Evolutionary conservation across 371 early-diverging fungal genomes (phyloP).

Genomic region (Zancudomyces culisetae): DNA sequence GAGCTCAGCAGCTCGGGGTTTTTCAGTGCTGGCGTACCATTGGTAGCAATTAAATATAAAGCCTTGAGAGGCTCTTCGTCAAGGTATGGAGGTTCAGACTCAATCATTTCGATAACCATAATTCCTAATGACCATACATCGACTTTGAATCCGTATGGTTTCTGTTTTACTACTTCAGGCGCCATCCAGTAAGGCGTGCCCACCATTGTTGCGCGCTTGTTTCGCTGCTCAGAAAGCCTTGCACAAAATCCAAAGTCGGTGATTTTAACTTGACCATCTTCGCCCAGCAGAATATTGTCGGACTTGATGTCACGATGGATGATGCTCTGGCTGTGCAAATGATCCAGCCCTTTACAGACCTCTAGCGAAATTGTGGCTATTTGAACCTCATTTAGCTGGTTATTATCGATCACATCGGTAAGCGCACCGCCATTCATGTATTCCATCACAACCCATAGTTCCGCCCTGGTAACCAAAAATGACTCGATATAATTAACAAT

Average conservation of each 20-base stretch:
- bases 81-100: conserved; percentile 92
- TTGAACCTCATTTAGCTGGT: conserved; percentile 72
- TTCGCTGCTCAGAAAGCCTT: conserved; percentile 61
- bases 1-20: conserved; percentile 59
- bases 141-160: conserved; percentile 73
- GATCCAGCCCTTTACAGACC: conserved; percentile 72
- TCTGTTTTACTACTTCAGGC: conserved; percentile 80
- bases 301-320: conserved; percentile 96
- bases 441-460: conserved; percentile 97
- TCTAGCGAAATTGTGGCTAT: conserved; percentile 80
- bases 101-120: conserved; percentile 95
- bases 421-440: conserved; percentile 96
- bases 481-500: conserved; percentile 87
- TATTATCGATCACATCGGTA: conserved; percentile 91
- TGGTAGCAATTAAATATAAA: conserved; percentile 86
- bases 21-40: conserved; percentile 88
- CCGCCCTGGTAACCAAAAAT: conserved; percentile 56
- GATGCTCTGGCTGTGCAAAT: conserved; percentile 77
- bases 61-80: conserved; percentile 90
- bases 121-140: conserved; percentile 91
- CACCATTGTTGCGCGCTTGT: conserved; percentile 88
- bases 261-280: conserved; percentile 81
- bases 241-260: conserved; percentile 95
- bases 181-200: conserved; percentile 94
- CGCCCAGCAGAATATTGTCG: conserved; percentile 77